These are phyloP conservation scores for Aureobasidium musti DNA, from an alignment of 2,329 filamentous ascomycete species.

Conservation along the genomic window DNA sequence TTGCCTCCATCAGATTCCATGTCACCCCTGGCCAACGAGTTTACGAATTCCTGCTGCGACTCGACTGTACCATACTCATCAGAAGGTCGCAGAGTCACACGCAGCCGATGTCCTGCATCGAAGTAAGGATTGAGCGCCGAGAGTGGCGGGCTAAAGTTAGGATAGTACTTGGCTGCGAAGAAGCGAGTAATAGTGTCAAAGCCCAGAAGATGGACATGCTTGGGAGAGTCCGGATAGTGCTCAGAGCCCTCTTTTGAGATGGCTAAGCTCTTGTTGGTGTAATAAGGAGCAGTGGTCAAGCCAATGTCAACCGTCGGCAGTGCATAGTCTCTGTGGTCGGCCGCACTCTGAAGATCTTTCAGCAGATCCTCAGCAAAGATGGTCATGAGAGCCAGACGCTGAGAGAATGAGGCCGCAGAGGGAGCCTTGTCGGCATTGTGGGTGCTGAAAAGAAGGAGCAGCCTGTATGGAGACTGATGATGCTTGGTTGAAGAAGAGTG, in stretches of 20 bases:
- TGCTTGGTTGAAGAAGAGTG: slow-evolving; percentile 40
- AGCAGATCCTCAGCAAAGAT: slow-evolving; percentile 62
- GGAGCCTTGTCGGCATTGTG: slow-evolving; percentile 67
- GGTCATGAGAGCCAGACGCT: slow-evolving; percentile 71
- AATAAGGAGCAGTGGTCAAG: slow-evolving; percentile 71
- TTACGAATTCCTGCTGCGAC: slow-evolving; percentile 59
- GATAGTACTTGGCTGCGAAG: slow-evolving; percentile 73
- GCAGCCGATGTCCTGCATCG: slow-evolving; percentile 57
- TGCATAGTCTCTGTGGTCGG: slow-evolving; percentile 30
- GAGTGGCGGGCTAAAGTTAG: slow-evolving; percentile 50
- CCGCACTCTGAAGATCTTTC: slow-evolving; percentile 28
- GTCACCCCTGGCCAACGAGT: slow-evolving; percentile 49
- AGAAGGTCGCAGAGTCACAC: slow-evolving; percentile 65
- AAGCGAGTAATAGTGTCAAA: slow-evolving; percentile 76
- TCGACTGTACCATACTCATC: slow-evolving; percentile 61
- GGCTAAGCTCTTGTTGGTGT: slow-evolving; percentile 67
- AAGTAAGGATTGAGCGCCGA: slow-evolving; percentile 65
- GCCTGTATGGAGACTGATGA: slow-evolving; percentile 46
- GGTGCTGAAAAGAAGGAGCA: slow-evolving; percentile 63
- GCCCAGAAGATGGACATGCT: slow-evolving; percentile 69
- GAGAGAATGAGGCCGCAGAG: slow-evolving; percentile 66
- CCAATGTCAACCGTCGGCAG: slow-evolving; percentile 62
- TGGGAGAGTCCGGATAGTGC: slow-evolving; percentile 42
- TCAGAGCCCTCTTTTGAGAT: slow-evolving; percentile 51
- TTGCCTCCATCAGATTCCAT: slow-evolving; percentile 58